Conservation (phyloP, 345 rosid species). For the Linum lewisii region DNA sequence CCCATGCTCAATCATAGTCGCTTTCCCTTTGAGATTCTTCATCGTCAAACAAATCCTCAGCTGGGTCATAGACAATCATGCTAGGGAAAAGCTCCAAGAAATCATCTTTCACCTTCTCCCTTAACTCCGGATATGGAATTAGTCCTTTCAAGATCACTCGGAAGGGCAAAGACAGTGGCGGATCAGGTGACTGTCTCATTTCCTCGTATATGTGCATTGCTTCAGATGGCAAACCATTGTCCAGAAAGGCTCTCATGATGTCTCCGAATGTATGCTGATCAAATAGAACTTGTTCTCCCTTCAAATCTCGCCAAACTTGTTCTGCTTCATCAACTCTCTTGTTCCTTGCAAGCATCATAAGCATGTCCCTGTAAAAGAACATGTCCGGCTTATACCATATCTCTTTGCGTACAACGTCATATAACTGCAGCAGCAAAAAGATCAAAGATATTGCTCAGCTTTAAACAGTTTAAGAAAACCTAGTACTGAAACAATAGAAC, state of each 20-base stretch:
- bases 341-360: constrained; percentile 89
- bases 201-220: constrained; percentile 78
- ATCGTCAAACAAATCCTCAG: constrained; percentile 68
- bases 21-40: constrained; percentile 30
- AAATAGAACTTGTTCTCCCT: constrained; percentile 65
- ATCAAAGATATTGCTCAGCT: not conserved
- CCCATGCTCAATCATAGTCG: constrained; percentile 35
- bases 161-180: constrained; percentile 77
- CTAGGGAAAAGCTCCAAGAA: constrained; percentile 83
- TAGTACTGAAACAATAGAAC: too few relatives aligned
- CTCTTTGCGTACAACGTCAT: constrained; percentile 71
- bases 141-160: constrained; percentile 91
- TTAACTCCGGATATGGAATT: constrained; percentile 63
- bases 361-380: constrained; percentile 89
- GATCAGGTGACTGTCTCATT: constrained; percentile 85
- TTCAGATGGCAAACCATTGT: constrained; percentile 46
- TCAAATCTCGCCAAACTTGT: constrained; percentile 75
- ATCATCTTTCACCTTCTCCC: constrained; percentile 75
- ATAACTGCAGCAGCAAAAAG: constrained; percentile 36
- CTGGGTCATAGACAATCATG: constrained; percentile 82
- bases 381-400: constrained; percentile 93
- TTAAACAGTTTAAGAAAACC: too few relatives aligned
- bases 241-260: constrained; percentile 60
- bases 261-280: constrained; percentile 91
- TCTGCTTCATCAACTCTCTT: constrained; percentile 49